Base-by-base conservation (phyloP, 129 eudicot genomes). In the Lactuca sativa region DNA sequence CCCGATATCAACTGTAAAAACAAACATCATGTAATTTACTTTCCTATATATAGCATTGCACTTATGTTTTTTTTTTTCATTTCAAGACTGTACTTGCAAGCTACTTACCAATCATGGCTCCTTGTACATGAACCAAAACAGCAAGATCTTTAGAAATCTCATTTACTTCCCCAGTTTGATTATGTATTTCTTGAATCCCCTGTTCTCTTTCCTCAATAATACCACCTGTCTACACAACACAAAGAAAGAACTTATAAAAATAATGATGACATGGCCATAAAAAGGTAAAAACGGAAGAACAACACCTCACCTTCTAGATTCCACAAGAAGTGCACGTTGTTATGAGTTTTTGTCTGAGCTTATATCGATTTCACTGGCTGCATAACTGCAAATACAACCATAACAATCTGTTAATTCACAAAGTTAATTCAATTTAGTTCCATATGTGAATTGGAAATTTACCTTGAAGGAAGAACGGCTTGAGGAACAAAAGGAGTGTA, bases 401-500 rank as follows among this genome's bases (percentile, higher is more conserved):
- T 64, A n/a, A 36, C 9, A 11, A 9, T 8, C 10, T 43, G 10
- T 11, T 47, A 47, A 47, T 47, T 36, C 52, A 47, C 5, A 47
- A 47, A 47, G 5, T 12, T 47, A 47, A 47, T 47, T 12, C 12
- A n/a, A 47, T 9, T 11, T 11, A 10, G 13, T 7, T 6, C 7
- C 3, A 9, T 43, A 8, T 43, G 13, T 40, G 12, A 0, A 2
- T 47, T 47, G 12, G 1, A 47, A 0, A 25, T 47, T 34, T 83
- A 88, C 97, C 97, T 92, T 16, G 91, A 84, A 40, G 91, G 97
- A 74, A 84, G 89, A 71, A 58, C 87, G 12, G 89, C 79, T 74
- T 92, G 93, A 56, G 89, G 95, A 74, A 82, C 86, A 74, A 85
- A 88, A 44, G 97, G 95, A 58, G 85, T 73, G 75, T 91, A 91